A percentile compares a stretch with the other conserved stretches of the same genome.
Conservation (phyloP, 2,329 filamentous ascomycete species). For the Chrysoporthe deuterocubensis region DNA sequence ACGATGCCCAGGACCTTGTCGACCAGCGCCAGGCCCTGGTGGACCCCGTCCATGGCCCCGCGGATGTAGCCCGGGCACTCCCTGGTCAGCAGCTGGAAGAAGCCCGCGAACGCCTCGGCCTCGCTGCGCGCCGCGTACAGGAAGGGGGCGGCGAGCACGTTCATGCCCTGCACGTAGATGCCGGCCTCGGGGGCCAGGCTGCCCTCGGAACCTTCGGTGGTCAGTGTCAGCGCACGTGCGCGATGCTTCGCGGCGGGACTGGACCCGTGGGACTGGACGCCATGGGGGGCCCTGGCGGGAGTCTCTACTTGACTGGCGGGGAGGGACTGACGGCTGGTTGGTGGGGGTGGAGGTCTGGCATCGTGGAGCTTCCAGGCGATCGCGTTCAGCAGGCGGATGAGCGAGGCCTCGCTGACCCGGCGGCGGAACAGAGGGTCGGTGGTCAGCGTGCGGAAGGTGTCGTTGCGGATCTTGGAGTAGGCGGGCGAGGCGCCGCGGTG, state of each 20-base stretch:
- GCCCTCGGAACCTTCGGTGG: conserved; percentile 66
- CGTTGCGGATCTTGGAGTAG: conserved; percentile 97
- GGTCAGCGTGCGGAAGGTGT: conserved; percentile 94
- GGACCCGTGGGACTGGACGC: conserved; percentile 40
- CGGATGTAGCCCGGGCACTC: conserved; percentile 94
- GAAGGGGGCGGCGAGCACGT: conserved; percentile 94
- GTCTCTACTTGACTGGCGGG: conserved; percentile 38
- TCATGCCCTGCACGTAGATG: conserved; percentile 98
- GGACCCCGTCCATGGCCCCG: conserved; percentile 96
- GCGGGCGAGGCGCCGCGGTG: conserved; percentile 92
- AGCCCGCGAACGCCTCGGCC: conserved; percentile 90
- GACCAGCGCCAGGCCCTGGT: conserved; percentile 86
- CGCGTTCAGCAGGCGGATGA: conserved; percentile 93
- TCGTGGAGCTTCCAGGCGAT: conserved; percentile 94
- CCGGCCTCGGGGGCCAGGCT: conserved; percentile 67
- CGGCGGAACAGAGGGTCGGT: conserved; percentile 97
- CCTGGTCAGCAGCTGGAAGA: conserved; percentile 82
- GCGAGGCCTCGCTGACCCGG: conserved; percentile 90
- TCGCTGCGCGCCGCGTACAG: conserved; percentile 94
- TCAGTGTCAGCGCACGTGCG: conserved; percentile 62
- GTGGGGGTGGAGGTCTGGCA: conserved; percentile 47
- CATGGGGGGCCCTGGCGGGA: conserved; percentile 36
- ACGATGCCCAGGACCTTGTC: conserved; percentile 92
- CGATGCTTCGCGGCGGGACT: conserved; percentile 54
- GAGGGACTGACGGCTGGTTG: conserved; percentile 47